Evolutionary conservation across 2,329 filamentous ascomycete species (phyloP).

Genomic region (Hypocreales sp.): DNA sequence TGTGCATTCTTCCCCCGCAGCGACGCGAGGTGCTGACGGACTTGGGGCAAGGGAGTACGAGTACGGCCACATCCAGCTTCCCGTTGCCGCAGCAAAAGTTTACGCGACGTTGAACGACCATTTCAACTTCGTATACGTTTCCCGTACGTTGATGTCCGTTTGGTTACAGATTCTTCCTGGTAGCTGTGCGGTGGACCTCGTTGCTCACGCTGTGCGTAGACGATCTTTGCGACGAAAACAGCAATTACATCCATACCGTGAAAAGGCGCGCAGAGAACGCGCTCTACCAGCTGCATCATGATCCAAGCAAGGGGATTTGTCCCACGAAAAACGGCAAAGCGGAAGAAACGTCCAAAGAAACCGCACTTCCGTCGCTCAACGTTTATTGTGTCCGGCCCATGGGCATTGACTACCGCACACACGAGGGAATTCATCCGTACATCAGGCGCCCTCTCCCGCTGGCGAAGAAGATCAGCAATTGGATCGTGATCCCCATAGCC

Average conservation of each 20-base stretch:
- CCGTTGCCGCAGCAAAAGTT: not conserved
- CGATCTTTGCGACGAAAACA: too few relatives aligned
- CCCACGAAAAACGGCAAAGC: too few relatives aligned
- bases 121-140: slow-evolving; percentile 2
- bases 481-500: not conserved
- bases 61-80: slow-evolving; percentile 1
- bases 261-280: slow-evolving; percentile 1
- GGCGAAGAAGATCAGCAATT: not conserved
- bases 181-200: too few relatives aligned
- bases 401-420: slow-evolving; percentile 1
- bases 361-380: not conserved
- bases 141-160: slow-evolving; percentile 1
- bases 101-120: slow-evolving; percentile 1
- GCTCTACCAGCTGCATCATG: slow-evolving; percentile 1
- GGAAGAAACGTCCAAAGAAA: too few relatives aligned
- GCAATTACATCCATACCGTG: not conserved
- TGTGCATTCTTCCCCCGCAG: too few relatives aligned
- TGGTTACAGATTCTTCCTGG: not conserved
- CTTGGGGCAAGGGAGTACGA: slow-evolving; percentile 1
- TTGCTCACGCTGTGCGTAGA: too few relatives aligned
- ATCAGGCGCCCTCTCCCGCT: not conserved
- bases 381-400: slow-evolving; percentile 1
- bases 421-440: slow-evolving; percentile 1
- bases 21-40: not conserved
- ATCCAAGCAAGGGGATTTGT: slow-evolving; percentile 1